These are phyloP conservation scores for Coemansia asiatica DNA, from an alignment of 192 early-diverging fungal genomes.

Conservation along the genomic window DNA sequence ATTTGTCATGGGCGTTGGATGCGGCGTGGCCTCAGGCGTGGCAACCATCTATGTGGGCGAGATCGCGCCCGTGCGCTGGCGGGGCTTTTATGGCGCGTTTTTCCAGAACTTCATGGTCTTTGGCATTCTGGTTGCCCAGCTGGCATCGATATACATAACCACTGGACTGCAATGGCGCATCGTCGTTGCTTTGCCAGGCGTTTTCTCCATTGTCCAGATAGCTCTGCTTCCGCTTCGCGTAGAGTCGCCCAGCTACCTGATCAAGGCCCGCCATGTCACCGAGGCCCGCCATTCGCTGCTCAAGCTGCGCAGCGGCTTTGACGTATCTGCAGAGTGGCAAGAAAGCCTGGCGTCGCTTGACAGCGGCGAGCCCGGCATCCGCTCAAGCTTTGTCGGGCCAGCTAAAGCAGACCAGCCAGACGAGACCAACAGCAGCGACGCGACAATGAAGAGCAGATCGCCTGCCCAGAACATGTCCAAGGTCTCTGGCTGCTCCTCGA, in stretches of 20 bases:
- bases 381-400: background rate
- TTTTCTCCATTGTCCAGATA: conserved; percentile 63
- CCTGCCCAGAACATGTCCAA: background rate
- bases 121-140: conserved; percentile 69
- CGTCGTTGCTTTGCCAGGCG: conserved; percentile 59
- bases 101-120: conserved; percentile 73
- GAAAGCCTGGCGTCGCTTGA: conserved; percentile 51
- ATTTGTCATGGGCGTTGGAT: conserved; percentile 67
- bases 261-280: conserved; percentile 56
- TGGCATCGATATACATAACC: conserved; percentile 57
- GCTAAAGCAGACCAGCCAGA: background rate
- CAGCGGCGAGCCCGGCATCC: background rate
- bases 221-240: conserved; percentile 61
- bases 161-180: conserved; percentile 66
- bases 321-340: conserved; percentile 62
- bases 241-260: conserved; percentile 70
- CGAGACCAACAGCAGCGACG: conserved; percentile 22
- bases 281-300: conserved; percentile 65
- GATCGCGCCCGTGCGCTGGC: conserved; percentile 63
- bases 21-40: conserved; percentile 61
- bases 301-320: conserved; percentile 57
- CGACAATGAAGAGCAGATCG: conserved; percentile 15
- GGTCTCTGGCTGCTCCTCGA: background rate
- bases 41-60: conserved; percentile 71
- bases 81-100: conserved; percentile 69